phyloP scores from a whole-genome alignment of 495 filamentous ascomycete genomes.

The Tirmania nivea region DNA sequence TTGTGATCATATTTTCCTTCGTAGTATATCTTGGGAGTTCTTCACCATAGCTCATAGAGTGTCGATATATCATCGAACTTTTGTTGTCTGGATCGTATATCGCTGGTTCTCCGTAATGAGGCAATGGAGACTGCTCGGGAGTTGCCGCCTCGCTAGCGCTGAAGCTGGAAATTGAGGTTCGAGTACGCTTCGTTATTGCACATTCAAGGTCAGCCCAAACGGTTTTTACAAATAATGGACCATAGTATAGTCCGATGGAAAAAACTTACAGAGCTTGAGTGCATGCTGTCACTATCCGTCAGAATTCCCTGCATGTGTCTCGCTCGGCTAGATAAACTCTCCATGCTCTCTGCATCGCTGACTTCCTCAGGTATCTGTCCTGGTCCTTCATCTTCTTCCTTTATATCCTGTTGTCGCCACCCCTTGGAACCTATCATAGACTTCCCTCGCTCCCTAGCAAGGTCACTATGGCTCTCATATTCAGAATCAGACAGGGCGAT shows the following conservation, averaged over 20 bases:
- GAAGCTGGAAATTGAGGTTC: not conserved
- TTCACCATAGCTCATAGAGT: slow-evolving; percentile 19
- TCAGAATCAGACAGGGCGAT: slow-evolving; percentile 14
- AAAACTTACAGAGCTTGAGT: not conserved
- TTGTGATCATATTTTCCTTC: slow-evolving; percentile 29
- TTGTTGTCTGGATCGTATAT: slow-evolving; percentile 10
- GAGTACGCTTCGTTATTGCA: not conserved
- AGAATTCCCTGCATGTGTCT: slow-evolving; percentile 18
- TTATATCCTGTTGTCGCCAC: slow-evolving; percentile 15
- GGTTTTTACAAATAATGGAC: too few species aligned
- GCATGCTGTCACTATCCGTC: slow-evolving; percentile 14
- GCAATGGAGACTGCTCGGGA: not conserved
- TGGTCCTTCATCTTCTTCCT: slow-evolving; percentile 8
- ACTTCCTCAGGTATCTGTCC: slow-evolving; percentile 2
- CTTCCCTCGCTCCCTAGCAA: slow-evolving; percentile 3
- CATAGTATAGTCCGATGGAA: not conserved
- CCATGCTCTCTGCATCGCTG: slow-evolving; percentile 20
- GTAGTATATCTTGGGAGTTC: slow-evolving; percentile 21
- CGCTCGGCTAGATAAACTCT: slow-evolving; percentile 13
- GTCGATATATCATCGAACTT: slow-evolving; percentile 11
- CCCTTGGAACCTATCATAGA: slow-evolving; percentile 5
- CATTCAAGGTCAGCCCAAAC: too few species aligned
- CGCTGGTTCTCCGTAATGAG: not conserved
- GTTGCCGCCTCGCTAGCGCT: not conserved
- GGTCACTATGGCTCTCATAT: slow-evolving; percentile 5